Base-by-base conservation (phyloP, 1,284 basidiomycete species). In the Lignosus rhinocerotis region DNA sequence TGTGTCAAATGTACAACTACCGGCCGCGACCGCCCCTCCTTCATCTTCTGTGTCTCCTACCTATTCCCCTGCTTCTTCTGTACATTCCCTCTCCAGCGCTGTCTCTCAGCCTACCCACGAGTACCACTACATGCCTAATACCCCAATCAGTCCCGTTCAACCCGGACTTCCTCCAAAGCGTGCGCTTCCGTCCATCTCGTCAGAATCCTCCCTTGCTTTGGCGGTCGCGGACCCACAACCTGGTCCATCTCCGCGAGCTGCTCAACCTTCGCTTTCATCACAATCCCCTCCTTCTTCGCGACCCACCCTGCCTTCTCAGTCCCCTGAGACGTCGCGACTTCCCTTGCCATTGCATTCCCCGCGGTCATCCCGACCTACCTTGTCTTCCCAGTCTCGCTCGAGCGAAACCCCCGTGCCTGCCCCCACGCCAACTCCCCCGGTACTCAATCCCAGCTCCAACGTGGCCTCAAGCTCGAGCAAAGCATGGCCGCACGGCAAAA, bases 401-500 rank as follows among this genome's bases (percentile, higher is more conserved):
- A 31, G 25, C 38, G 14, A 41, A 19, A 12, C 50, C 21, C 10
- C 39, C 16, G 25, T n/a, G n/a, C 32, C 31, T 3, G 17, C 46
- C 17, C 21, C 46, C 31, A 44, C 42, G n/a, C 42, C 21, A 17
- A 43, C 41, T 42, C 59, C 17, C 12, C 53, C 52, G 46, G 53
- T 44, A 16, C 56, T 56, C 8, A 17, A 6, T 6, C 80, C 82
- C 57, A 76, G 80, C 0, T 80, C 83, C 65, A 80, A 82, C 32
- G 19, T 10, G 31, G 10, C 10, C 33, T 44, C 11, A 12, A 34
- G 2, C 83, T 83, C 11, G 72, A 42, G 84, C 32, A 87, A 86
- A 67, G 81, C 85, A 12, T 88, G 86, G 86, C 86, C 86, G 43
- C 86, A 87, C 66, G 86, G 88, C 71, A 87, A 85, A 68, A 84